phyloP scores from a whole-genome alignment of 495 filamentous ascomycete species.

The Chaetomium tenue region DNA sequence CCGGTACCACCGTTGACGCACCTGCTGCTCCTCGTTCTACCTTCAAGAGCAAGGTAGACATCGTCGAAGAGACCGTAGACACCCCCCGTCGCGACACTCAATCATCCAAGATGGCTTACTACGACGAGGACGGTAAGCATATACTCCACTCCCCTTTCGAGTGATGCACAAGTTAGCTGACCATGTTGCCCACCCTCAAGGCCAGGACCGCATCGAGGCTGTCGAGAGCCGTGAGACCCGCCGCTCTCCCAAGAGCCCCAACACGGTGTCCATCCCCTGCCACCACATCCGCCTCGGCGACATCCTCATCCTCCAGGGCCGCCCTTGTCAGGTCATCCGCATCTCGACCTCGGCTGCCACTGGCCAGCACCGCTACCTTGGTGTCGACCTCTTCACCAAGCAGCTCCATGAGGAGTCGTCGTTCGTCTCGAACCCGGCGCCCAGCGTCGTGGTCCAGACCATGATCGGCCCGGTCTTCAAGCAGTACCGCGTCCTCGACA shows the following conservation, averaged over 20 bases:
- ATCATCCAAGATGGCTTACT: conserved; percentile 91
- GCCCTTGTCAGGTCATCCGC: conserved; percentile 99
- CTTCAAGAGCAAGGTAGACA: conserved; percentile 42
- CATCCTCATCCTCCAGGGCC: conserved; percentile 97
- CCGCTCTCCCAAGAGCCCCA: conserved; percentile 50
- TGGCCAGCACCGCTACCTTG: conserved; percentile 98
- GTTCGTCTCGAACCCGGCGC: conserved; percentile 94
- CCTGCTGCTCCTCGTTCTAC: conserved; percentile 31
- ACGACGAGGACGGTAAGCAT: conserved; percentile 80
- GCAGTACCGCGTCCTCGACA: conserved; percentile 99
- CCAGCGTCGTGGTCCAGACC: conserved; percentile 96
- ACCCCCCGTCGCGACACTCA: conserved; percentile 38
- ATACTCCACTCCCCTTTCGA: neutral
- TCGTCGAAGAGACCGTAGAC: conserved; percentile 45
- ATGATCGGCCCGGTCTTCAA: conserved; percentile 99
- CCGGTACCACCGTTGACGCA: conserved; percentile 52
- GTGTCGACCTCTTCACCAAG: conserved; percentile 99
- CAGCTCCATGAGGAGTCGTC: conserved; percentile 98
- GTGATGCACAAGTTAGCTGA: conserved; percentile 84
- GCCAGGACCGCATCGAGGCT: conserved; percentile 57
- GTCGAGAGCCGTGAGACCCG: conserved; percentile 44
- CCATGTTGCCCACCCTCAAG: conserved; percentile 68
- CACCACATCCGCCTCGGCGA: conserved; percentile 99
- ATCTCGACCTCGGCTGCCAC: conserved; percentile 98
- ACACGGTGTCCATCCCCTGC: conserved; percentile 97